Base-by-base conservation (phyloP, 306 rosid genomes). In the Inga oerstediana region DNA sequence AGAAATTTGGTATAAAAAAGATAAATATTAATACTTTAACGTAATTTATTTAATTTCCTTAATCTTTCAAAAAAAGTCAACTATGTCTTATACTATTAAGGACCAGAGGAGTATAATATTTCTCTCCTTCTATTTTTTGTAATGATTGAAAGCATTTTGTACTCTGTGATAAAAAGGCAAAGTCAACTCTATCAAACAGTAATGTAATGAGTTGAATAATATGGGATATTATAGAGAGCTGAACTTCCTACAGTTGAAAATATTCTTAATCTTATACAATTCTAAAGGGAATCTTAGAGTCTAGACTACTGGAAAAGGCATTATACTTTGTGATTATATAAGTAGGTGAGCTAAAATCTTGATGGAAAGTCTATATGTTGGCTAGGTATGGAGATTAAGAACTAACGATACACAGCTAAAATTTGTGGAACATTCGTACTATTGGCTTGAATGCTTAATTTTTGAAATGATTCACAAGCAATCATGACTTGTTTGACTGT, bases 221-320 rank as follows among this genome's bases (percentile, higher is more conserved):
- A 5, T 17, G 59, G 46, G n/a, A 75, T 75, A 48, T 54, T 54
- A 34, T 75, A 46, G 79, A 75, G 54, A 75, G 37, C 24, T 52
- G 35, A 75, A 54, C 35, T 75, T 74, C 56, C 46, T 51, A 22
- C 4, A 30, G 20, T 5, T 49, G 46, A 32, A 51, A 74, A 32
- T 52, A 51, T 74, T 74, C 58, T 12, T 20, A 51, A 51, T 74
- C 58, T 12, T 20, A 32, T 20, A 37, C 68, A n/a, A 34, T 30
- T 16, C 51, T n/a, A 75, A 56, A 30, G 51, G 68, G 51, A 37
- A 20, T 27, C 15, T 46, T 56, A 22, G 49, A 61, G 19, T 62
- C 69, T 62, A 11, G 39, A 27, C 19, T 12, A 27, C 39, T 27
- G 17, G 68, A 59, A 22, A 34, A 54, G 44, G 44, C 30, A 75